Evolutionary conservation across 2,329 filamentous ascomycete genomes (phyloP).

Genomic region (Alternaria rosae): DNA sequence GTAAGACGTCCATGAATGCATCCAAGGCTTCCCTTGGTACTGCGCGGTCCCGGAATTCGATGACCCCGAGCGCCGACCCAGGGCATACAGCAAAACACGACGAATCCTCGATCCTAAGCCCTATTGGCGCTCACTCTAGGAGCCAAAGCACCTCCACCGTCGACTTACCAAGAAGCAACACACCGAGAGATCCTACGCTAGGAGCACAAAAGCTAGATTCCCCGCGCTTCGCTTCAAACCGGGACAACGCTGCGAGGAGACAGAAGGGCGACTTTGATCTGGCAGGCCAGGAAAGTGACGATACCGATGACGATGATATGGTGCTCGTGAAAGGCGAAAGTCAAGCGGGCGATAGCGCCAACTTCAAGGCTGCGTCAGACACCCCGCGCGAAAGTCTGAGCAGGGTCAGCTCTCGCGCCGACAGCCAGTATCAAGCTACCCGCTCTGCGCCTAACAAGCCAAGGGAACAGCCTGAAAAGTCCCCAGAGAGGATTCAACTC

Average conservation of each 20-base stretch:
- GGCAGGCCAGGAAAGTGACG: slow-evolving; percentile 40
- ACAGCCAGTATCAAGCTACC: slow-evolving; percentile 32
- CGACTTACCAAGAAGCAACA: slow-evolving; percentile 26
- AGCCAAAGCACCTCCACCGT: slow-evolving; percentile 25
- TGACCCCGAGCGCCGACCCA: slow-evolving; percentile 32
- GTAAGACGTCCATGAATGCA: slow-evolving; percentile 40
- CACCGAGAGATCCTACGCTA: slow-evolving; percentile 25
- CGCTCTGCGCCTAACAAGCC: slow-evolving; percentile 27
- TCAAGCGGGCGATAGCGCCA: slow-evolving; percentile 29
- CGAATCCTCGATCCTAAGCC: slow-evolving; percentile 35
- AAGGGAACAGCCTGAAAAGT: slow-evolving; percentile 34
- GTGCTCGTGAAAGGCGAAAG: slow-evolving; percentile 35
- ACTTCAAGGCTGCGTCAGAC: slow-evolving; percentile 32
- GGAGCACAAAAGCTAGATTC: slow-evolving; percentile 20
- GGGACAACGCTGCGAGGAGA: slow-evolving; percentile 29
- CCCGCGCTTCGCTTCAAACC: slow-evolving; percentile 27
- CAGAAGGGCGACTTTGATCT: slow-evolving; percentile 35
- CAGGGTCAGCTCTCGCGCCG: slow-evolving; percentile 33
- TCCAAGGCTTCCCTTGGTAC: slow-evolving; percentile 15
- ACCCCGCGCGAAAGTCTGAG: slow-evolving; percentile 30
- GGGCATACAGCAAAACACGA: slow-evolving; percentile 31
- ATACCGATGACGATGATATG: slow-evolving; percentile 44
- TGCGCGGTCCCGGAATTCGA: slow-evolving; percentile 40
- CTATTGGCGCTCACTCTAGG: slow-evolving; percentile 34
- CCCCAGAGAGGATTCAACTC: slow-evolving; percentile 29